Conservation (phyloP, 129 eudicot genomes). For the Tagetes patula region DNA sequence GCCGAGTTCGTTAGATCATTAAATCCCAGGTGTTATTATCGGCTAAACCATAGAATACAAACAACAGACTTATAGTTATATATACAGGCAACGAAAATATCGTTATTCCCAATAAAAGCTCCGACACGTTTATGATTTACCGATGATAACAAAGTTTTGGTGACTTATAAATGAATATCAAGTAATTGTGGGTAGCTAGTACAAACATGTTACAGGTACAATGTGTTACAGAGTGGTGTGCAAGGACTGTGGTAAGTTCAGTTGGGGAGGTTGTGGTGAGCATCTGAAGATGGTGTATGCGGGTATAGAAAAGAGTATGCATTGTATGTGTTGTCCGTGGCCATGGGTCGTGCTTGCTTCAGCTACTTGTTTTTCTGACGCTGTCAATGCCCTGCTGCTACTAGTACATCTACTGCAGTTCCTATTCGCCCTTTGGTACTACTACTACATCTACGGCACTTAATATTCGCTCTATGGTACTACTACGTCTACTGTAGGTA, state of each 20-base stretch:
- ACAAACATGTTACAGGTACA: neutral
- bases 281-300: constrained; percentile 51
- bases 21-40: constrained; percentile 1
- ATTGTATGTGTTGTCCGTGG: constrained; percentile 69
- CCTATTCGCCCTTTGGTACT: neutral
- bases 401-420: constrained; percentile 8
- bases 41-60: neutral
- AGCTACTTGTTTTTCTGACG: constrained; percentile 30
- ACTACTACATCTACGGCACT: constrained; percentile 13
- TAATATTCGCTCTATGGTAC: neutral
- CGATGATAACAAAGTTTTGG: constrained; percentile 27
- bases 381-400: neutral
- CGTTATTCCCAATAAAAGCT: constrained; percentile 12
- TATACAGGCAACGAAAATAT: constrained; percentile 1
- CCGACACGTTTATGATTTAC: neutral
- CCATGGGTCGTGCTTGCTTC: constrained; percentile 57
- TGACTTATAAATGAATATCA: constrained; percentile 21
- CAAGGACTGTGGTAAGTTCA: constrained; percentile 53
- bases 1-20: neutral
- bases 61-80: neutral
- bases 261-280: constrained; percentile 70
- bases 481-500: neutral
- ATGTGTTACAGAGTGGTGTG: constrained; percentile 70
- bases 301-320: constrained; percentile 55
- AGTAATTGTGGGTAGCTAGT: neutral